Conservation (phyloP, 495 filamentous ascomycete species). For the Penicillium ucsense region DNA sequence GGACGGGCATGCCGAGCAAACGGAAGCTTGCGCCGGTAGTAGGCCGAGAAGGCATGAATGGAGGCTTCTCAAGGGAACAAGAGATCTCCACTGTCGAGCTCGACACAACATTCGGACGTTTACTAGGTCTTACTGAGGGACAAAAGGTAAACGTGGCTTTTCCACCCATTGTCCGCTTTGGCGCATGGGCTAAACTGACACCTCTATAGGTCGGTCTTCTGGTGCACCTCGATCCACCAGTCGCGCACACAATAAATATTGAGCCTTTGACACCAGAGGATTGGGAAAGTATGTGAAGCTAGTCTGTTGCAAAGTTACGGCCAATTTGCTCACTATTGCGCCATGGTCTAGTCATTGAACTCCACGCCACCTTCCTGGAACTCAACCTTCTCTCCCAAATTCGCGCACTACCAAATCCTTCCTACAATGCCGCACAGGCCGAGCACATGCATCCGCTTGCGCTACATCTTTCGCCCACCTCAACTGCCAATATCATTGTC, state of each 20-base stretch:
- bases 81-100: constrained; percentile 73
- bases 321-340: constrained; percentile 5
- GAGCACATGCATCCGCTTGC: constrained; percentile 68
- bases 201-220: constrained; percentile 46
- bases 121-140: constrained; percentile 71
- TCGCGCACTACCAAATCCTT: constrained; percentile 80
- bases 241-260: constrained; percentile 88
- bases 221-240: constrained; percentile 80
- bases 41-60: constrained; percentile 59
- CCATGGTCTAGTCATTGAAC: constrained; percentile 63
- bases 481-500: constrained; percentile 83
- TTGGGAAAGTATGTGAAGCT: constrained; percentile 63
- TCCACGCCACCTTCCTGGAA: constrained; percentile 91
- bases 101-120: constrained; percentile 78
- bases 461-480: constrained; percentile 88
- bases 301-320: background rate
- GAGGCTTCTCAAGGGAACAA: constrained; percentile 53
- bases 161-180: background rate
- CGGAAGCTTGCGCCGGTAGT: constrained; percentile 63
- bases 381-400: constrained; percentile 90
- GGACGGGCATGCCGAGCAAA: constrained; percentile 96
- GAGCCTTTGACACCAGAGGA: constrained; percentile 90
- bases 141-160: constrained; percentile 56
- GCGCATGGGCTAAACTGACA: constrained; percentile 16
- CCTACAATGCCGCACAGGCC: constrained; percentile 40